Evolutionary conservation across 192 early-diverging fungal species (phyloP).

Genomic region (Mortierella claussenii): DNA sequence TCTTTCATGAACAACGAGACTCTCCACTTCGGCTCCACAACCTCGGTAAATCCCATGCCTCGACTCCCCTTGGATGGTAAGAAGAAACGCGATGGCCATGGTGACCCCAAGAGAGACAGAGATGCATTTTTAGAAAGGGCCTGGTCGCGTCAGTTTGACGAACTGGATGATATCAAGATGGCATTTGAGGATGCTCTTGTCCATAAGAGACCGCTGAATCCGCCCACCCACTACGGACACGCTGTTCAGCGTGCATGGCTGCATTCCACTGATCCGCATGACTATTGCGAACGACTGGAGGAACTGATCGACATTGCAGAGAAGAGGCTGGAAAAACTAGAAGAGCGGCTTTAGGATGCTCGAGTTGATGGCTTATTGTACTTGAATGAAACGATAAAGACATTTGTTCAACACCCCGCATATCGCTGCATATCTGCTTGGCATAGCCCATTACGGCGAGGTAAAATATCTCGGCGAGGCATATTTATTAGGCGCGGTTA

Average conservation of each 20-base stretch:
- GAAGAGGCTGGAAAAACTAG: slow-evolving; percentile 1
- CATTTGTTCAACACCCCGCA: too few species aligned
- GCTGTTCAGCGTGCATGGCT: slow-evolving; percentile 15
- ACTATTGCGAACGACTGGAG: slow-evolving; percentile 9
- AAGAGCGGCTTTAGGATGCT: slow-evolving; percentile 4
- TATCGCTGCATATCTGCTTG: too few species aligned
- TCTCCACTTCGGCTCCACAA: too few species aligned
- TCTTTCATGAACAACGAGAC: too few species aligned
- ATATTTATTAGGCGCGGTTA: too few species aligned
- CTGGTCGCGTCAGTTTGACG: not conserved
- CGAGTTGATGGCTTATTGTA: too few species aligned
- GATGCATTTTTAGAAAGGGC: slow-evolving; percentile 5
- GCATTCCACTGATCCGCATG: slow-evolving; percentile 4
- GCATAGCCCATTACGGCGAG: too few species aligned
- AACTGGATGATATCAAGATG: not conserved
- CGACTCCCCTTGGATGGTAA: too few species aligned
- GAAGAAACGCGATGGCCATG: too few species aligned
- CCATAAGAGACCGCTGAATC: slow-evolving; percentile 19
- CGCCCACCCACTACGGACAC: not conserved
- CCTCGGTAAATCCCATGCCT: too few species aligned
- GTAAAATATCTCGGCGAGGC: too few species aligned
- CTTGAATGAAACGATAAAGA: too few species aligned
- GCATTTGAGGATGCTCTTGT: slow-evolving; percentile 3
- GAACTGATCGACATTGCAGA: slow-evolving; percentile 3
- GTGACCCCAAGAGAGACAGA: not conserved